Evolutionary conservation across 805 yeast species (phyloP).

Genomic region (Schwanniomyces yamadae): DNA sequence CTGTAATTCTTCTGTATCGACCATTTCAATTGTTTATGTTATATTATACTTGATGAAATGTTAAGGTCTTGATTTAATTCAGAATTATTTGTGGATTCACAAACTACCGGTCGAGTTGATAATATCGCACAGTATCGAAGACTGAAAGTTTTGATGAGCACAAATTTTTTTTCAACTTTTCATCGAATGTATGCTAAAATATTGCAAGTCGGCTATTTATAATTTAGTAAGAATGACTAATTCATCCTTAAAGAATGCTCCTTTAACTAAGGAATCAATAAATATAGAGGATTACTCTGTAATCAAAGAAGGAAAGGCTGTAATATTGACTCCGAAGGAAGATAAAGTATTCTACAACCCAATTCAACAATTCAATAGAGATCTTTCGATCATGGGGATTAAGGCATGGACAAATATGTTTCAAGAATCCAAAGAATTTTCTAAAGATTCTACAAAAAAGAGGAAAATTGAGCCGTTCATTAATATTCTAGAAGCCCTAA

Average conservation of each 20-base stretch:
- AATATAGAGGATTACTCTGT: slow-evolving; percentile 30
- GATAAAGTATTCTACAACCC: slow-evolving; percentile 92
- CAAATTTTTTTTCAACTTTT: neutral
- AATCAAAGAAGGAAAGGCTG: slow-evolving; percentile 77
- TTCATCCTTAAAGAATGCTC: slow-evolving; percentile 1
- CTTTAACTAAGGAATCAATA: slow-evolving; percentile 6
- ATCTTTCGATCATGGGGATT: slow-evolving; percentile 79
- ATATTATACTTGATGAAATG: no score
- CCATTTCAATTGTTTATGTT: neutral
- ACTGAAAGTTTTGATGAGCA: slow-evolving; percentile 4
- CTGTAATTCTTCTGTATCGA: slow-evolving; percentile 4
- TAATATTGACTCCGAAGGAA: slow-evolving; percentile 75
- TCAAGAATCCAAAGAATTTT: slow-evolving; percentile 9
- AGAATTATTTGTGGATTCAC: no score
- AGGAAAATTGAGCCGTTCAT: slow-evolving; percentile 46
- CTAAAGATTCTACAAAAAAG: slow-evolving; percentile 8
- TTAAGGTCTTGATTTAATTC: no score
- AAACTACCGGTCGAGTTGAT: neutral
- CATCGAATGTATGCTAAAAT: slow-evolving; percentile 4
- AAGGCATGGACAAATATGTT: slow-evolving; percentile 79
- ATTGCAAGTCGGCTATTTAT: neutral
- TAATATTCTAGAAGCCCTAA: slow-evolving; percentile 80
- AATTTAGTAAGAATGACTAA: slow-evolving; percentile 2
- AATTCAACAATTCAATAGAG: slow-evolving; percentile 95
- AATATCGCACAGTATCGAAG: neutral